phyloP scores from a whole-genome alignment of 164 flowering plant genomes.

The Platanus orientalis region DNA sequence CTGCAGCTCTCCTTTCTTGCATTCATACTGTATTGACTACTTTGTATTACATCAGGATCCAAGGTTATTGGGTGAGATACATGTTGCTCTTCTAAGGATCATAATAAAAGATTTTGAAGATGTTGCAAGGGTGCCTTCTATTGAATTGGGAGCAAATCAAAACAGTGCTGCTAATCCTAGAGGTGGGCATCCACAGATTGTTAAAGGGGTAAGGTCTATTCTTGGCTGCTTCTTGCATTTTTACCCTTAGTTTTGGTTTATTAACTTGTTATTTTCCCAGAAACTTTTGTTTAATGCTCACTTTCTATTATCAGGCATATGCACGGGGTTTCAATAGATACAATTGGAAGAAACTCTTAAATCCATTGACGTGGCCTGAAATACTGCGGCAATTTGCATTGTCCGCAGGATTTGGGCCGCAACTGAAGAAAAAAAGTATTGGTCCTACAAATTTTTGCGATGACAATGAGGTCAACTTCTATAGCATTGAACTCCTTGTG shows the following conservation, averaged over 20 bases:
- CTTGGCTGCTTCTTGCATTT: constrained; percentile 1
- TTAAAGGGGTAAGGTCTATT: constrained; percentile 72
- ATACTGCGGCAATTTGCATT: constrained; percentile 76
- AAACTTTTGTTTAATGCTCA: neutral
- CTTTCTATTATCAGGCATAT: constrained; percentile 60
- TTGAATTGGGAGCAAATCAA: constrained; percentile 60
- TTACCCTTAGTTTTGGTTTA: neutral
- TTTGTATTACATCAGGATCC: constrained; percentile 52
- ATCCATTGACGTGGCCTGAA: constrained; percentile 95
- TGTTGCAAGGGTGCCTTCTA: constrained; percentile 76
- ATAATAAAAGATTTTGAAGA: constrained; percentile 92
- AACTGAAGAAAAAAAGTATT: constrained; percentile 50
- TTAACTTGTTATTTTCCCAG: neutral
- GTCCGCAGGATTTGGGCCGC: constrained; percentile 87
- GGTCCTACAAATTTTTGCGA: constrained; percentile 45
- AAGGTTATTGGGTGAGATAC: constrained; percentile 77
- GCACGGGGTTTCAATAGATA: constrained; percentile 91
- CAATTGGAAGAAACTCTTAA: constrained; percentile 75
- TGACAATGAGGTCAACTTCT: constrained; percentile 55
- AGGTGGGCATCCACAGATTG: constrained; percentile 92
- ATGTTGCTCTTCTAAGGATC: constrained; percentile 63
- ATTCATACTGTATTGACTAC: neutral
- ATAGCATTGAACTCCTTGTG: neutral
- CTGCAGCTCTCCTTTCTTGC: neutral
- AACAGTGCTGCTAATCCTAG: constrained; percentile 66